These are phyloP conservation scores for Penicillium crustosum DNA, from an alignment of 2,329 filamentous ascomycete genomes.

Conservation along the genomic window DNA sequence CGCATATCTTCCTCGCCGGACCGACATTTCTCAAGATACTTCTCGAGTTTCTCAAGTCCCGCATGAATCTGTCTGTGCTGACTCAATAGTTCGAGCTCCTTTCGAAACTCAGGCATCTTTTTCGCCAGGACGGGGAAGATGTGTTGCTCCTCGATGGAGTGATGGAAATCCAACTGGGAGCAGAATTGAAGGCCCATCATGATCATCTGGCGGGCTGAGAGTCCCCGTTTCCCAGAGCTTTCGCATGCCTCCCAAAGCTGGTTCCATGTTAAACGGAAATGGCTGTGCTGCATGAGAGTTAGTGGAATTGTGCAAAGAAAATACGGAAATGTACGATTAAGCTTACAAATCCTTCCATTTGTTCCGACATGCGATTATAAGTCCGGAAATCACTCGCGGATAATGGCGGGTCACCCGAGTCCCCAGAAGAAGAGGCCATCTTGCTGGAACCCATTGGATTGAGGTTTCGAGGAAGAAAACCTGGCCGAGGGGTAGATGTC, in stretches of 20 bases:
- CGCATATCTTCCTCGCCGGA: slow-evolving; percentile 61
- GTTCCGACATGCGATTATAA: slow-evolving; percentile 72
- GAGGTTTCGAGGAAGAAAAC: background rate
- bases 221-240: slow-evolving; percentile 54
- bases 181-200: slow-evolving; percentile 67
- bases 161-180: slow-evolving; percentile 70
- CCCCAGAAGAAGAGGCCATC: background rate
- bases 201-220: slow-evolving; percentile 70
- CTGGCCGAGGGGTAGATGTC: slow-evolving; percentile 3
- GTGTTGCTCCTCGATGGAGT: slow-evolving; percentile 77
- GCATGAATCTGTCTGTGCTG: slow-evolving; percentile 79
- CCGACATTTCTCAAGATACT: slow-evolving; percentile 64
- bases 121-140: slow-evolving; percentile 75
- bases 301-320: slow-evolving; percentile 1
- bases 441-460: slow-evolving; percentile 11
- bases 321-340: background rate
- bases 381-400: slow-evolving; percentile 64
- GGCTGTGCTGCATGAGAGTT: slow-evolving; percentile 60
- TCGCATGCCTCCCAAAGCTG: slow-evolving; percentile 66
- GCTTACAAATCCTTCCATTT: slow-evolving; percentile 71
- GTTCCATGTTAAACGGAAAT: slow-evolving; percentile 75
- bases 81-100: slow-evolving; percentile 63
- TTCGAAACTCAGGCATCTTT: slow-evolving; percentile 75
- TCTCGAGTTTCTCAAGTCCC: slow-evolving; percentile 67
- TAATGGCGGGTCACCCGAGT: slow-evolving; percentile 48